Evolutionary conservation across 108 stramenopile genomes (phyloP), one percentile per base, ranked within the genome.

Genomic region (Discostella stelligeroides): DNA sequence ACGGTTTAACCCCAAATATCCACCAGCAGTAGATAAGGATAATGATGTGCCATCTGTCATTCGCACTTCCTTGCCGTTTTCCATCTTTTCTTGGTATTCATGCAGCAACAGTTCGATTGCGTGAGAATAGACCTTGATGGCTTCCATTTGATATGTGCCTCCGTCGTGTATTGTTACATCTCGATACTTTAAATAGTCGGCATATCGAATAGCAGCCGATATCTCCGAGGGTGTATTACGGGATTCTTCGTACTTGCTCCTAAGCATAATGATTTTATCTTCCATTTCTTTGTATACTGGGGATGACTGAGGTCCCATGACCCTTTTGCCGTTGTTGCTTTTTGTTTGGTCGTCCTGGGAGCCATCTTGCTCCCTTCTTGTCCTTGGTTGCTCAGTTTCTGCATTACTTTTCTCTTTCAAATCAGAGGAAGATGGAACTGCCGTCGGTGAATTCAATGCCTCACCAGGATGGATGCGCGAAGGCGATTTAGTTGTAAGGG

Each of bases 81-180:
- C 20, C 48, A 75, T 58, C 55, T 53, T 72, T 28, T 62, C 41
- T 17, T 75, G 40, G 53, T 82, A 66, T 30, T 57, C 41, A 0
- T 27, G 45, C 58, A 63, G 27, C 12, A 82, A 59, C 25, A 86
- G 18, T 1, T 75, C 34, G 29, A 90, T 51, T 12, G 85, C 88
- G 4, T 71, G 48, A 38, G 65, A 23, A 75, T 84, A 91, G 0
- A 81, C 72, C 0, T 78, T 42, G 14, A 94, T 88, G 8, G 90
- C 87, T 60, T 89, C 87, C 54, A 66, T 58, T 45, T 91, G 90
- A 23, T 66, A 48, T 4, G 83, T 85, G 7, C 92, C 92, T 6
- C 92, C 92, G 38, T 94, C 92, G 47, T 89, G 88, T 68, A 86
- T 87, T 20, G 73, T 62, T 2, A 85, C 56, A 68, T 89, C 92